phyloP scores from a whole-genome alignment of 2,329 filamentous ascomycete species.

The Drechslera avenae region DNA sequence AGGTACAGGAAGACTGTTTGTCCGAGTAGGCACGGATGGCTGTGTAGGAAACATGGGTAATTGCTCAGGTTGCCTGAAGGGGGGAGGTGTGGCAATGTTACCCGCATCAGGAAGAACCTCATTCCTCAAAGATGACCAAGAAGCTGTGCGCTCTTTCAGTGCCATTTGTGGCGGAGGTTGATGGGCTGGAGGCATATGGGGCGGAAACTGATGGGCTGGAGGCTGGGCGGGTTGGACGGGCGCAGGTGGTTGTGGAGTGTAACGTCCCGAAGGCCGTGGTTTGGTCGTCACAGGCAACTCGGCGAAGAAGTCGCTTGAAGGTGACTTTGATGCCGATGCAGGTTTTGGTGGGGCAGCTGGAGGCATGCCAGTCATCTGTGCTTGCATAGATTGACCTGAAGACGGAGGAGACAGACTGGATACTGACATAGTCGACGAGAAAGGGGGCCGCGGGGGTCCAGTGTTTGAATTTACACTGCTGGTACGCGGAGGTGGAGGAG shows the following conservation, averaged over 20 bases:
- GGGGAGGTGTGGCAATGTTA: slow-evolving; percentile 26
- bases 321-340: slow-evolving; percentile 33
- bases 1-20: slow-evolving; percentile 42
- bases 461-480: slow-evolving; percentile 58
- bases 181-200: slow-evolving; percentile 10
- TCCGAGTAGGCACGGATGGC: slow-evolving; percentile 35
- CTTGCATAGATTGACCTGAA: slow-evolving; percentile 46
- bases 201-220: slow-evolving; percentile 26
- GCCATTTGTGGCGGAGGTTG: slow-evolving; percentile 32
- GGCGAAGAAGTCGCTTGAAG: slow-evolving; percentile 54
- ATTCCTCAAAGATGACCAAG: slow-evolving; percentile 45
- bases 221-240: slow-evolving; percentile 37
- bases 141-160: slow-evolving; percentile 43
- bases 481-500: slow-evolving; percentile 64
- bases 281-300: slow-evolving; percentile 54
- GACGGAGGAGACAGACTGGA: slow-evolving; percentile 49
- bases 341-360: slow-evolving; percentile 31
- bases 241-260: slow-evolving; percentile 44
- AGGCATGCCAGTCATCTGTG: slow-evolving; percentile 39
- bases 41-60: slow-evolving; percentile 46
- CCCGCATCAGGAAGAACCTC: slow-evolving; percentile 40
- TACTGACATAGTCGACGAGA: slow-evolving; percentile 40
- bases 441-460: slow-evolving; percentile 26
- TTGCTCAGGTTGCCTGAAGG: slow-evolving; percentile 51
- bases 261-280: slow-evolving; percentile 47